These are phyloP conservation scores for Phylloporus scabripes DNA, from an alignment of 768 basidiomycete genomes.

Conservation along the genomic window DNA sequence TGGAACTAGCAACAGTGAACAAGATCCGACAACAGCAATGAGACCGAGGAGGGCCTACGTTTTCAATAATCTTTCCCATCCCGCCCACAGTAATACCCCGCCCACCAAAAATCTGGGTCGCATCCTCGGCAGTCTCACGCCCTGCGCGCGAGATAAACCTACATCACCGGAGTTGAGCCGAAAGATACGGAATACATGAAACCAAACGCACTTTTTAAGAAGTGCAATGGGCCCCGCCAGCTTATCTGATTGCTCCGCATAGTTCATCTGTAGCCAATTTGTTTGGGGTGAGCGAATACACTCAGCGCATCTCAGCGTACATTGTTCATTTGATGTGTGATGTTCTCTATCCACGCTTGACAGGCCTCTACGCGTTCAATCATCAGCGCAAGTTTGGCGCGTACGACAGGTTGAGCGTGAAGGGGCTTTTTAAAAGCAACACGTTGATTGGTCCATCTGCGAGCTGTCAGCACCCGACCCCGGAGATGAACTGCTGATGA, in stretches of 20 bases:
- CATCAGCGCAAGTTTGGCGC: constrained; percentile 84
- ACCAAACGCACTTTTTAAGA: constrained; percentile 67
- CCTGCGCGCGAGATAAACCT: constrained; percentile 62
- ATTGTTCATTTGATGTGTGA: constrained; percentile 92
- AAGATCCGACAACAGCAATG: no score
- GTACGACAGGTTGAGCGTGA: constrained; percentile 77
- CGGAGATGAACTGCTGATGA: not conserved
- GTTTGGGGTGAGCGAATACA: not conserved
- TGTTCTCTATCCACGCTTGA: constrained; percentile 85
- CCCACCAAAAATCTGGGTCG: constrained; percentile 85
- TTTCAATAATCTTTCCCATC: constrained; percentile 82
- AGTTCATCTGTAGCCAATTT: constrained; percentile 60
- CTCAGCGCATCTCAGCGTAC: constrained; percentile 33
- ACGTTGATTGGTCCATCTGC: constrained; percentile 83
- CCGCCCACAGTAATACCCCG: constrained; percentile 82
- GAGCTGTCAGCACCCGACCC: constrained; percentile 3
- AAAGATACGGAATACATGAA: not conserved
- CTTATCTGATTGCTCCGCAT: constrained; percentile 76
- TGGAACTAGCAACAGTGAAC: constrained; percentile 51
- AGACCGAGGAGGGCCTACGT: constrained; percentile 40
- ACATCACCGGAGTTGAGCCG: constrained; percentile 5
- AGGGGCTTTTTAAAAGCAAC: constrained; percentile 88
- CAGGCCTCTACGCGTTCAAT: constrained; percentile 82
- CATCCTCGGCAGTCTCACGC: constrained; percentile 54
- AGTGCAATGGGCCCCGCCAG: constrained; percentile 87